Evolutionary conservation across 306 rosid species (phyloP), one percentile per base, ranked within the genome.

Genomic region (Delonix regia): DNA sequence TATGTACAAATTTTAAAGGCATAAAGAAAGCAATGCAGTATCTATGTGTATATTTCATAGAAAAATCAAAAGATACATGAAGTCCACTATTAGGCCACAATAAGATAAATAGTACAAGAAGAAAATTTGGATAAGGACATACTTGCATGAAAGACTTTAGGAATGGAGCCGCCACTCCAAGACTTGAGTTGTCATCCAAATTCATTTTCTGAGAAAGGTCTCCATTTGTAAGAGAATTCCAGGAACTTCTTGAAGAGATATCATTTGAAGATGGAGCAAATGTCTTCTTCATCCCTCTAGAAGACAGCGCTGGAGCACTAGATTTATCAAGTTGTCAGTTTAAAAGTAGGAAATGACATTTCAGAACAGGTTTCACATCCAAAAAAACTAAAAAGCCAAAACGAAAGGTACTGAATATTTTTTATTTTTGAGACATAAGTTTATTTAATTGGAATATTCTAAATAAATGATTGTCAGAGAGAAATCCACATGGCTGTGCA

Each of bases 251-350:
- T 18, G 93, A 90, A 80, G 97, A 80, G 24, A 86, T 75, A 63
- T 91, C 96, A 84, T 87, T 91, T 0, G 87, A 79, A 48, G 97
- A 87, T 51, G 88, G 83, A 77, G 85, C 82, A 75, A 89, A 83
- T 55, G 89, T 57, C 86, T 93, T 95, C 77, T 91, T 83, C 62
- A 90, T 83, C 75, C 91, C 98, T 83, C 93, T 91, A 80, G 98
- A 90, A 73, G 99, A 95, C 85, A 95, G 87, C 75, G 88, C 98
- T 28, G 99, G 99, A 67, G 99, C 96, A 87, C 99, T 95, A 87
- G 30, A 86, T 74, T 55, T 56, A 79, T 55, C 82, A 83, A 75
- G 56, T 64, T 47, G 6, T 64, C 81, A 64, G 48, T 42, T 81
- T 41, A 68, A 9, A 45, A 78, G 55, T 77, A 49, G 53, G 78